phyloP scores from a whole-genome alignment of 23 red algal genomes.

The Gracilariopsis chorda region DNA sequence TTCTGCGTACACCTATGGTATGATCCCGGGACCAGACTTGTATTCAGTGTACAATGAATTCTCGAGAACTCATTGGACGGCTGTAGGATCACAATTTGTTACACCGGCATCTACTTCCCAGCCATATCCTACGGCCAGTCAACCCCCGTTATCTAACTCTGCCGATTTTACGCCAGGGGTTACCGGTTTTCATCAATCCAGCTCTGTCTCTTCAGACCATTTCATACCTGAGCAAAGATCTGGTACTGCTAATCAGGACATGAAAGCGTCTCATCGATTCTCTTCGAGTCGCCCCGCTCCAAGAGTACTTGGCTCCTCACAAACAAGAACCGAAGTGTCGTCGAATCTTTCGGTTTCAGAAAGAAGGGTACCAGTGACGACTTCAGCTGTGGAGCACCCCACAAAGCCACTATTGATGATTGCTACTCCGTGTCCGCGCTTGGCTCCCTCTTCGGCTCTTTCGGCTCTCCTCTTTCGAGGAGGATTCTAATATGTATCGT shows the following conservation, averaged over 20 bases:
- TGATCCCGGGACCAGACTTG: constrained; percentile 27
- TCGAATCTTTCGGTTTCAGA: background rate
- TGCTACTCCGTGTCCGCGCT: background rate
- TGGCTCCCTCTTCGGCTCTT: constrained; percentile 6
- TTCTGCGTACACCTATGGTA: constrained; percentile 7
- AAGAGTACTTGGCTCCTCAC: background rate
- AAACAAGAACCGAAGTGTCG: background rate
- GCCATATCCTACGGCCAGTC: background rate
- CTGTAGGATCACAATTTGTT: constrained; percentile 16
- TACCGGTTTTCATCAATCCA: background rate
- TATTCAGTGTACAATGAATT: constrained; percentile 72
- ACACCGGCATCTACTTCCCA: background rate
- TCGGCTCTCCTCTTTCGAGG: constrained; percentile 24
- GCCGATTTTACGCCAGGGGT: background rate
- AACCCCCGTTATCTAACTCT: background rate
- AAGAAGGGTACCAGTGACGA: background rate
- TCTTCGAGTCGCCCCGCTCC: background rate
- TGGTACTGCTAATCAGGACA: constrained; percentile 6
- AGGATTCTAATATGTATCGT: constrained; percentile 68
- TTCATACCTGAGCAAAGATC: constrained; percentile 15
- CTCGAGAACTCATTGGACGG: background rate
- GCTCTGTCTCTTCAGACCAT: background rate
- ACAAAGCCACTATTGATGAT: background rate
- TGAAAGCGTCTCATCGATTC: background rate
- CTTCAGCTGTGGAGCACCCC: background rate